These are phyloP conservation scores for Podaxis mareebaensis DNA, from an alignment of 768 basidiomycete species.

Conservation along the genomic window DNA sequence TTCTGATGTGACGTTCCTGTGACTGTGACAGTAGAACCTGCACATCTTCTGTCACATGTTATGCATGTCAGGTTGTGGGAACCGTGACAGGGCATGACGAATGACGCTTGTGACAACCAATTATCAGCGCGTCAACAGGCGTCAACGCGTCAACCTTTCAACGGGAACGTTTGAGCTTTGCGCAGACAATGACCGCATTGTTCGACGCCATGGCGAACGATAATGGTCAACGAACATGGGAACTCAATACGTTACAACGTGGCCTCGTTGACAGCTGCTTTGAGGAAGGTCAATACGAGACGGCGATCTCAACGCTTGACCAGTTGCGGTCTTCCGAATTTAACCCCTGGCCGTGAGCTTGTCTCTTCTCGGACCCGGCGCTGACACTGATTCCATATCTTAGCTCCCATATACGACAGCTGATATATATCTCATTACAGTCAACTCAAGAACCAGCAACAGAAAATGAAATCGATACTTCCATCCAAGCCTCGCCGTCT, in stretches of 20 bases:
- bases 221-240: slow-evolving; percentile 3
- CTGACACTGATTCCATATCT: slow-evolving; percentile 14
- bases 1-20: too few species aligned
- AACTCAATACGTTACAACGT: slow-evolving; percentile 19
- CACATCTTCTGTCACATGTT: too few species aligned
- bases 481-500: slow-evolving; percentile 45
- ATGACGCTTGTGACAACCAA: not conserved
- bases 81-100: not conserved
- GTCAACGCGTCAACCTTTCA: not conserved
- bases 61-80: not conserved
- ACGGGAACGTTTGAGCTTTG: not conserved
- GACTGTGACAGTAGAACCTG: too few species aligned
- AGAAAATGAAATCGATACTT: slow-evolving; percentile 25
- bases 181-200: not conserved
- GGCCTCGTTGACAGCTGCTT: slow-evolving; percentile 67
- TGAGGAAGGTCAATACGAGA: slow-evolving; percentile 76
- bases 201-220: not conserved
- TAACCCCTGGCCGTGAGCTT: slow-evolving; percentile 59
- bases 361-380: not conserved
- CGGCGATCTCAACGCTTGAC: slow-evolving; percentile 61
- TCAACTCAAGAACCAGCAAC: slow-evolving; percentile 35
- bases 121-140: not conserved
- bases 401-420: slow-evolving; percentile 66
- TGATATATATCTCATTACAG: slow-evolving; percentile 72
- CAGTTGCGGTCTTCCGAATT: slow-evolving; percentile 59